Evolutionary conservation across 2,329 filamentous ascomycete genomes (phyloP).

Genomic region (Bipolaris oryzae): DNA sequence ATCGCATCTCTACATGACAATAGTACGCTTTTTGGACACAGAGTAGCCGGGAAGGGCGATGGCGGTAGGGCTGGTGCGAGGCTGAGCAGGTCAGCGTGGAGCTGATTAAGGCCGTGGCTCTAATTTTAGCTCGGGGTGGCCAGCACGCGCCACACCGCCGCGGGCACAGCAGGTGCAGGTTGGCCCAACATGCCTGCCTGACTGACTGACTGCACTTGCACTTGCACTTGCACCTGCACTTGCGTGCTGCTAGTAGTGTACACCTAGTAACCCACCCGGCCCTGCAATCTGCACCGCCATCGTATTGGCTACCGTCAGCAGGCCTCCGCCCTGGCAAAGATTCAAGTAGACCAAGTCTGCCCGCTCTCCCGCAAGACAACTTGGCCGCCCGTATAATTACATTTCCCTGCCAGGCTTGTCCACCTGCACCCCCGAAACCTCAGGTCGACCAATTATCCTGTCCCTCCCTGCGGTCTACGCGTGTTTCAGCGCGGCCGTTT

Average conservation of each 20-base stretch:
- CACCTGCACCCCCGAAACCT: conserved; percentile 29
- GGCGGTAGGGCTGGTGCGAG: conserved; percentile 23
- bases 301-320: conserved; percentile 20
- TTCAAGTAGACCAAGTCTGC: conserved; percentile 11
- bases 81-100: conserved; percentile 33
- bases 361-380: not conserved
- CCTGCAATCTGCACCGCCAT: conserved; percentile 10
- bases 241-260: no score
- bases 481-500: conserved; percentile 32
- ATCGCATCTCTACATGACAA: not conserved
- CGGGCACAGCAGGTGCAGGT: not conserved
- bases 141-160: conserved; percentile 24
- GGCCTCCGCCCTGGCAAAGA: not conserved
- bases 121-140: conserved; percentile 29
- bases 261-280: no score
- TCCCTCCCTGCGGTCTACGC: conserved; percentile 4
- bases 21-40: not conserved
- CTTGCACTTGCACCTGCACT: no score
- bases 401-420: conserved; percentile 30
- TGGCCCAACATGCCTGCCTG: not conserved
- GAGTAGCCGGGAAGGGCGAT: conserved; percentile 7
- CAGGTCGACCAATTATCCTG: conserved; percentile 22
- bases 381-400: conserved; percentile 13
- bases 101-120: conserved; percentile 24
- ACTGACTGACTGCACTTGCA: no score